Conservation (phyloP, 2,329 filamentous ascomycete genomes). For the Colletotrichum abscissum region DNA sequence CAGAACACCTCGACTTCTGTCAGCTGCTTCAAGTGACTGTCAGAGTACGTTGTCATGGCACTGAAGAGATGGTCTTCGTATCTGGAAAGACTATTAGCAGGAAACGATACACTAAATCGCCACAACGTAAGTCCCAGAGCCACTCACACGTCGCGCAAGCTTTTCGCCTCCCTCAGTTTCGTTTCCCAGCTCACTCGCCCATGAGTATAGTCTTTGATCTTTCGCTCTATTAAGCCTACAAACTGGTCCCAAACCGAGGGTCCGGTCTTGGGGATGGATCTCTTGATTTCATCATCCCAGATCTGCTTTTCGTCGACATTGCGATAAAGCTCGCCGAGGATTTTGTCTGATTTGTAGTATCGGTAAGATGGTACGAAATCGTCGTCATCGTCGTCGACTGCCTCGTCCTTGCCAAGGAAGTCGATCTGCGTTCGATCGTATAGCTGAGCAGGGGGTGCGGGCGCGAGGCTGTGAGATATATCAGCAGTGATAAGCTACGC, state of each 20-base stretch:
- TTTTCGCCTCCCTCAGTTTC: constrained; percentile 51
- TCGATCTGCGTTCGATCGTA: constrained; percentile 57
- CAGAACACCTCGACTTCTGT: constrained; percentile 66
- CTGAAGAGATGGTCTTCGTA: constrained; percentile 58
- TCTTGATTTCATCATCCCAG: constrained; percentile 62
- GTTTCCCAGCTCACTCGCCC: constrained; percentile 46
- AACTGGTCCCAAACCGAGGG: constrained; percentile 58
- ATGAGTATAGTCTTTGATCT: constrained; percentile 43
- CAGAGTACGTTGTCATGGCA: constrained; percentile 56
- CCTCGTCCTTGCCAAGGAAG: constrained; percentile 44
- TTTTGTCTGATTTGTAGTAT: constrained; percentile 76
- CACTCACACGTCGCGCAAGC: constrained; percentile 59
- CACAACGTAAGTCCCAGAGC: background rate
- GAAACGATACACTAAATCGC: background rate
- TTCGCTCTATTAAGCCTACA: constrained; percentile 41
- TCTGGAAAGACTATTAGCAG: constrained; percentile 40
- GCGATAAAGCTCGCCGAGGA: constrained; percentile 78
- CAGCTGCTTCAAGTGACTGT: constrained; percentile 56
- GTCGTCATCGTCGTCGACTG: constrained; percentile 59
- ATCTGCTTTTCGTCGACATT: constrained; percentile 78
- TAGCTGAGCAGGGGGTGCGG: constrained; percentile 55
- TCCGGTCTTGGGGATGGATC: constrained; percentile 40
- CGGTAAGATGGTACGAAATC: constrained; percentile 55
- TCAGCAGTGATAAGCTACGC: background rate
- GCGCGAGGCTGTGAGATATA: constrained; percentile 53